Conservation (phyloP, 345 rosid genomes). For the Murraya koenigii region DNA sequence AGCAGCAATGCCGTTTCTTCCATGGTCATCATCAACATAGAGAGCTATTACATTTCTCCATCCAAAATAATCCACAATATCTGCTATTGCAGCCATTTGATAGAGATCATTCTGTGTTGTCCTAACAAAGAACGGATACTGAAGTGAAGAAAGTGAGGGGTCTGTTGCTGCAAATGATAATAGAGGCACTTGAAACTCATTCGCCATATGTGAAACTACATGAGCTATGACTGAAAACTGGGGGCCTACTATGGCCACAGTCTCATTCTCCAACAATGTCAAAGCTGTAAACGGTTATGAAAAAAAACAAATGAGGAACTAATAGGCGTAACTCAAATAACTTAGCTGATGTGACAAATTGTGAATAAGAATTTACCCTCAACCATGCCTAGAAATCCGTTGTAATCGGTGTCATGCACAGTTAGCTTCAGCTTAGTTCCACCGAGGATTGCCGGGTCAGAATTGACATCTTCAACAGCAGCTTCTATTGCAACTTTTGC, state of each 20-base stretch:
- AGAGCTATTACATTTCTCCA: conserved; percentile 91
- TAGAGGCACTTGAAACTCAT: conserved; percentile 57
- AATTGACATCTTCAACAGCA: conserved; percentile 45
- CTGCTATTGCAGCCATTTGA: conserved; percentile 84
- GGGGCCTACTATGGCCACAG: conserved; percentile 86
- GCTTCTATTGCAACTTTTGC: conserved; percentile 40
- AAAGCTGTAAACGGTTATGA: conserved; percentile 44
- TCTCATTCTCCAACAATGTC: conserved; percentile 63
- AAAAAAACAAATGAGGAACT: not conserved
- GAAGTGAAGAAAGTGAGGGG: conserved; percentile 70
- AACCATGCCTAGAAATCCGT: conserved; percentile 41
- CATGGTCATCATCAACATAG: conserved; percentile 73
- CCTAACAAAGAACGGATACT: conserved; percentile 72
- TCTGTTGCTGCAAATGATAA: conserved; percentile 83
- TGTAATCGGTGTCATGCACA: conserved; percentile 33
- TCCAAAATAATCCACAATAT: conserved; percentile 50
- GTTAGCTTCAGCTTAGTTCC: conserved; percentile 35
- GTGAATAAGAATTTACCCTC: conserved; percentile 23
- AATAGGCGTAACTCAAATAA: not conserved
- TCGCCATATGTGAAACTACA: conserved; percentile 57
- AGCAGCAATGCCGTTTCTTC: conserved; percentile 77
- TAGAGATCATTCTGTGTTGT: conserved; percentile 75
- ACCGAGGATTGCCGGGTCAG: conserved; percentile 40
- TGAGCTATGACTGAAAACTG: conserved; percentile 77
- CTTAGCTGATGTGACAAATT: not conserved